Base-by-base conservation (phyloP, 768 basidiomycete species). In the Galerina sulciceps region DNA sequence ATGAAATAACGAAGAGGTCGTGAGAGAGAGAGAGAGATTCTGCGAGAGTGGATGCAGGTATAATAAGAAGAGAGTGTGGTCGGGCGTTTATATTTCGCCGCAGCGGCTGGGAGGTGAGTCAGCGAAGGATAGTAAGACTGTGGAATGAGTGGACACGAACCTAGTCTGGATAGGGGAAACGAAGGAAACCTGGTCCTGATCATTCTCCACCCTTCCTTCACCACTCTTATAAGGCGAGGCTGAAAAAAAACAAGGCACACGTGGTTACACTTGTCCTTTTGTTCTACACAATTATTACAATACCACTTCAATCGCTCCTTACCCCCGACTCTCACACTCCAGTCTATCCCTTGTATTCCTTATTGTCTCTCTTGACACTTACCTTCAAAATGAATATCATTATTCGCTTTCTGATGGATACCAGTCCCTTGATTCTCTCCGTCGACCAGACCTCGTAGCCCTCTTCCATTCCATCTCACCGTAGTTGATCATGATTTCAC, bases 161-260 rank as follows among this genome's bases (percentile, higher is more conserved):
- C 64, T 64, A 58, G 67, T 59, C 64, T 65, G n/a, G n/a, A n/a
- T 56, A 52, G 59, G 63, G 52, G 59, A 61, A 61, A 63, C 63
- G 59, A 69, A 68, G 66, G 65, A 71, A 70, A 67, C 70, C 65
- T 65, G 69, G 72, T 72, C 70, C 71, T 68, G 63, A 50, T 41
- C 49, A 38, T 40, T 35, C 46, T 64, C 40, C n/a, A 17, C 23
- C 41, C 13, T 31, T 40, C 13, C 15, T 13, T 41, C 17, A 36
- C 53, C 55, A 55, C 55, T 59, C 55, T 58, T 60, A 59, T 64
- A 62, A 58, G 51, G 51, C 54, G 59, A 51, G 61, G 64, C 56
- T 37, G 26, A 64, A 48, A 52, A 62, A 64, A 48, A 52, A 62
- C 63, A 60, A 60, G 53, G 59, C 46, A 46, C 57, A 56, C 55